These are phyloP conservation scores for Primulina eburnea DNA, from an alignment of 257 asterid species.

Conservation along the genomic window DNA sequence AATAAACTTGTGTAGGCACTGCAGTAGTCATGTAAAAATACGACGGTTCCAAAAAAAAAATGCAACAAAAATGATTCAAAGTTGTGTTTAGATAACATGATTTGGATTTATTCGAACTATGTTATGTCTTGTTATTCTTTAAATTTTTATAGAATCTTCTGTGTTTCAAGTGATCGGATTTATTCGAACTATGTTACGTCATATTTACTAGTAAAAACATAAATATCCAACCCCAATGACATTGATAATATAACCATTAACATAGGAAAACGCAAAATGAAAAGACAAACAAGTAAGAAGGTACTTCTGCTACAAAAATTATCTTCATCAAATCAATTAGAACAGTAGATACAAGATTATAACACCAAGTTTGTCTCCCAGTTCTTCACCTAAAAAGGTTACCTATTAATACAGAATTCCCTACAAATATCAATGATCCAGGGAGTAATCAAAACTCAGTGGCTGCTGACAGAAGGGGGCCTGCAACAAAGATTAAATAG, in stretches of 20 bases:
- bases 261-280: not conserved
- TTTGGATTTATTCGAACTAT: too few species aligned
- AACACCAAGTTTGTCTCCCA: conserved; percentile 3
- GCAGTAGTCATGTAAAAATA: too few species aligned
- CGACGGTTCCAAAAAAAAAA: too few species aligned
- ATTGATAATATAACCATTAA: not conserved
- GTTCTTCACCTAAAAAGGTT: conserved; percentile 32
- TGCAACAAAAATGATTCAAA: too few species aligned
- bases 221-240: not conserved
- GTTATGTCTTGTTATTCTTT: too few species aligned
- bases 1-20: too few species aligned
- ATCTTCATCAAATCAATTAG: not conserved
- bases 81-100: too few species aligned
- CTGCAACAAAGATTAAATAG: conserved; percentile 36
- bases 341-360: not conserved
- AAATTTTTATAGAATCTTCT: too few species aligned
- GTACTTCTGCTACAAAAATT: conserved; percentile 21
- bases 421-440: conserved; percentile 36
- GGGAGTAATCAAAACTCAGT: conserved; percentile 77
- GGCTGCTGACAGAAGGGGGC: conserved; percentile 92
- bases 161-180: too few species aligned
- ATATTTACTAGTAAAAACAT: too few species aligned
- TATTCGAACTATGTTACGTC: too few species aligned
- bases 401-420: conserved; percentile 29
- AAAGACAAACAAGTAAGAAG: not conserved